Conservation (phyloP, 768 basidiomycete species). For the Lentinula aciculospora region DNA sequence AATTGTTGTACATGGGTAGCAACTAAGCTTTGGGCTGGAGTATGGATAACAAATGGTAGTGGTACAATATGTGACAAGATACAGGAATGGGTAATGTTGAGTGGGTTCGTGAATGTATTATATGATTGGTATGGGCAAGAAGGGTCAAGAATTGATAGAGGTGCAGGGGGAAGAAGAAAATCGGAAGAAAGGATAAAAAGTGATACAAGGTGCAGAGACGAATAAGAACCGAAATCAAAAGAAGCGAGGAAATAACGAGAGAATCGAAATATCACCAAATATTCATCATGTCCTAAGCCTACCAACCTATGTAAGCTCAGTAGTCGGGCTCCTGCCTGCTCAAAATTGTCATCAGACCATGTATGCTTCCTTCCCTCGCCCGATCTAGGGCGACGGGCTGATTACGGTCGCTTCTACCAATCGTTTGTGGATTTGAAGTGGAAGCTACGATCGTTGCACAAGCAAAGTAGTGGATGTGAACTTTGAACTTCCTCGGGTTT, state of each 20-base stretch:
- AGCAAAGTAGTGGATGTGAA: constrained; percentile 3
- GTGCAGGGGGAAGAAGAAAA: background rate
- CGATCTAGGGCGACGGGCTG: background rate
- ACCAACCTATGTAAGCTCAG: background rate
- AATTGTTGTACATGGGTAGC: too few relatives aligned
- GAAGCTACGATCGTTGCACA: background rate
- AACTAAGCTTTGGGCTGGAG: background rate
- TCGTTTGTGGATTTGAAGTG: too few relatives aligned
- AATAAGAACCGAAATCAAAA: background rate
- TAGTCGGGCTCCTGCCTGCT: background rate
- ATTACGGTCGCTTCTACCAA: background rate
- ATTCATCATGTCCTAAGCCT: background rate
- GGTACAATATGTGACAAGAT: background rate
- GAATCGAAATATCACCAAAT: too few relatives aligned
- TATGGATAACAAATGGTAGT: background rate
- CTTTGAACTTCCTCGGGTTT: background rate
- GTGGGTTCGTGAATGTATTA: background rate
- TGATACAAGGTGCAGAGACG: too few relatives aligned
- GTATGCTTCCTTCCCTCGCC: constrained; percentile 2
- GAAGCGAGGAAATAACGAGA: background rate
- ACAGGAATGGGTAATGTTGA: background rate
- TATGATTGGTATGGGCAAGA: background rate
- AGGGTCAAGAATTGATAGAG: background rate
- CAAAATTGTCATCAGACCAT: constrained; percentile 3
- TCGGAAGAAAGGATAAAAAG: background rate